Conservation (phyloP, 177 flowering plant genomes). For the Vitis hybrid region DNA sequence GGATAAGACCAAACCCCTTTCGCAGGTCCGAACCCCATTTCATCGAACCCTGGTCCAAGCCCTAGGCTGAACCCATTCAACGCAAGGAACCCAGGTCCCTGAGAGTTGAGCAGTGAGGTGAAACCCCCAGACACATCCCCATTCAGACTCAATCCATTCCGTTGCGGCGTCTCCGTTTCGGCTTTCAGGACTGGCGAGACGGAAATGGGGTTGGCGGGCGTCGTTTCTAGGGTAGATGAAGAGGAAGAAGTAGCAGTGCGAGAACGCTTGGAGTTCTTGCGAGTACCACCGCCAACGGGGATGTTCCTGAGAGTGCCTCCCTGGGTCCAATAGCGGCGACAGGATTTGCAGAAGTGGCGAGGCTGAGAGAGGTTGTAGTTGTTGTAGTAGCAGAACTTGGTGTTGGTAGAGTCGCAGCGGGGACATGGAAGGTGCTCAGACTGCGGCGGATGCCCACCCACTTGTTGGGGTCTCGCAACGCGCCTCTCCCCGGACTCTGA, state of each 20-base stretch:
- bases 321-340: slow-evolving; percentile 64
- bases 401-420: slow-evolving; percentile 50
- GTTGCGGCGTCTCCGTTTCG: neutral
- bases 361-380: slow-evolving; percentile 67
- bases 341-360: slow-evolving; percentile 60
- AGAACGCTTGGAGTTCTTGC: slow-evolving; percentile 48
- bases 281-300: slow-evolving; percentile 61
- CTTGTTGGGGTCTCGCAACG: neutral
- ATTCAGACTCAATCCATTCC: slow-evolving; percentile 8
- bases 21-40: slow-evolving; percentile 18
- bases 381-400: slow-evolving; percentile 72
- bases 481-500: slow-evolving; percentile 22
- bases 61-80: slow-evolving; percentile 27
- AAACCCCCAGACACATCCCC: slow-evolving; percentile 19
- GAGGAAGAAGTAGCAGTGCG: slow-evolving; percentile 28
- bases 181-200: neutral
- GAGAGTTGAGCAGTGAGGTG: slow-evolving; percentile 27
- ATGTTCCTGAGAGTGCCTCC: slow-evolving; percentile 65
- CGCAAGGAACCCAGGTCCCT: slow-evolving; percentile 24
- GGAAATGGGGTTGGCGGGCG: neutral
- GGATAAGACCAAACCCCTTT: slow-evolving; percentile 25
- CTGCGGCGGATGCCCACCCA: slow-evolving; percentile 13
- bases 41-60: slow-evolving; percentile 30
- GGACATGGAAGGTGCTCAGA: slow-evolving; percentile 48
- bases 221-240: slow-evolving; percentile 9